phyloP scores from a whole-genome alignment of 192 early-diverging fungal species.

The Coemansia sp. region DNA sequence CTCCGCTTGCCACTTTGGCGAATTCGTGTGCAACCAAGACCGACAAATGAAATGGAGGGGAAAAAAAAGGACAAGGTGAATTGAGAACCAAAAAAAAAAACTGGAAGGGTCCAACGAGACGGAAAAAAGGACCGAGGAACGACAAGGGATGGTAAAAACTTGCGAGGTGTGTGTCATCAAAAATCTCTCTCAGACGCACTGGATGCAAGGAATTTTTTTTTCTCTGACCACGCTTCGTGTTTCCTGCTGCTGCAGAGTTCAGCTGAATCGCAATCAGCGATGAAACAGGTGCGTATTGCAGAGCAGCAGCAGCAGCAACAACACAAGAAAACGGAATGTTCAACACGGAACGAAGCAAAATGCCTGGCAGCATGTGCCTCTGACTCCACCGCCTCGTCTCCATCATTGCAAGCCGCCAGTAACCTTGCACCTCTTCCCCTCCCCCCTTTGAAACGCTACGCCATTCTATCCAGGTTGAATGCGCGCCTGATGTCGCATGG shows the following conservation, averaged over 20 bases:
- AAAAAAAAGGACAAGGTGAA: constrained; percentile 3
- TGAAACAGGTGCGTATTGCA: no score
- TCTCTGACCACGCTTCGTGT: no score
- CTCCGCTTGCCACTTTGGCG: background rate
- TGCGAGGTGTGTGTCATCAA: no score
- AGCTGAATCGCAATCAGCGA: no score
- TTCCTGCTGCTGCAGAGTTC: no score
- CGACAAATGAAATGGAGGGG: background rate
- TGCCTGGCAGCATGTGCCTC: background rate
- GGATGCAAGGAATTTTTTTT: no score
- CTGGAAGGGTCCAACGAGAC: background rate
- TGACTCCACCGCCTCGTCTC: background rate
- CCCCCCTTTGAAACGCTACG: background rate
- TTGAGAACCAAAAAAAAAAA: background rate
- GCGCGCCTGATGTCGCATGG: no score
- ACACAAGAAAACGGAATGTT: background rate
- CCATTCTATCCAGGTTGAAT: background rate
- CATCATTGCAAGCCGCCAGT: background rate
- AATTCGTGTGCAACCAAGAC: background rate
- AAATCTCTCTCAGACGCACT: no score
- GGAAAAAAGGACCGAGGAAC: no score
- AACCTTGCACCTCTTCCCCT: background rate
- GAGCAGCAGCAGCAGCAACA: no score
- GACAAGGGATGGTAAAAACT: no score
- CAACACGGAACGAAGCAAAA: background rate